Evolutionary conservation across 805 yeast genomes (phyloP).

Genomic region (Hanseniaspora hatyaiensis): DNA sequence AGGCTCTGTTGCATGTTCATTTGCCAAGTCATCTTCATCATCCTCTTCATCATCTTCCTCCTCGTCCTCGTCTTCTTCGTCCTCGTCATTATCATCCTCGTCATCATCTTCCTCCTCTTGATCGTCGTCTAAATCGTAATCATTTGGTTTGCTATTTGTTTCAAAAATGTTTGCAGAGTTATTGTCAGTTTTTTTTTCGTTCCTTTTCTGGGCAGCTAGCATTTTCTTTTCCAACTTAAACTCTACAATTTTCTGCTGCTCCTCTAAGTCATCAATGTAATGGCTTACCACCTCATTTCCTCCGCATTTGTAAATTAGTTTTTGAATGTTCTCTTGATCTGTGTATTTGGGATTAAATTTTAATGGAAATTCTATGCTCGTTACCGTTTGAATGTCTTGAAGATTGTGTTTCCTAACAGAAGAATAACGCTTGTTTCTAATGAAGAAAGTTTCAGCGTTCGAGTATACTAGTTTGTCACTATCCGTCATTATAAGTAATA

Average conservation of each 20-base stretch:
- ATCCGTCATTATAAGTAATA: not conserved
- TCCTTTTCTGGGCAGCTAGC: constrained; percentile 29
- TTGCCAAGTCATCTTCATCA: constrained; percentile 6
- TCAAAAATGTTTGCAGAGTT: constrained; percentile 27
- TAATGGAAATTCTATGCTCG: constrained; percentile 70
- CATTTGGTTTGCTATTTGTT: constrained; percentile 26
- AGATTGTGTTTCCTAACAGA: constrained; percentile 46
- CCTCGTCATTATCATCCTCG: not conserved
- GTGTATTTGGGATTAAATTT: constrained; percentile 34
- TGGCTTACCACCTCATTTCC: constrained; percentile 31
- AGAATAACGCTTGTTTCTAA: not conserved
- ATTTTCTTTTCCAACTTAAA: constrained; percentile 18
- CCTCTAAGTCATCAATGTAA: constrained; percentile 23
- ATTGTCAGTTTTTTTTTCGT: constrained; percentile 20
- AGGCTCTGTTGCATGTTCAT: constrained; percentile 19
- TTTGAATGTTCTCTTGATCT: constrained; percentile 36
- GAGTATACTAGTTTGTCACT: not conserved
- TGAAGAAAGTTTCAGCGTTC: constrained; percentile 4
- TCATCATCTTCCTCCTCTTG: not conserved
- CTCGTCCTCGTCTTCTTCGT: constrained; percentile 6
- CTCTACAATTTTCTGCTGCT: constrained; percentile 35
- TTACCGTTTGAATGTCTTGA: constrained; percentile 55
- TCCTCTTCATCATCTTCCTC: constrained; percentile 20
- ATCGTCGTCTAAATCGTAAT: constrained; percentile 18
- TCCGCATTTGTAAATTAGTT: constrained; percentile 61